Conservation (phyloP, 805 yeast genomes). For the Kodamaea nitidulidarum region DNA sequence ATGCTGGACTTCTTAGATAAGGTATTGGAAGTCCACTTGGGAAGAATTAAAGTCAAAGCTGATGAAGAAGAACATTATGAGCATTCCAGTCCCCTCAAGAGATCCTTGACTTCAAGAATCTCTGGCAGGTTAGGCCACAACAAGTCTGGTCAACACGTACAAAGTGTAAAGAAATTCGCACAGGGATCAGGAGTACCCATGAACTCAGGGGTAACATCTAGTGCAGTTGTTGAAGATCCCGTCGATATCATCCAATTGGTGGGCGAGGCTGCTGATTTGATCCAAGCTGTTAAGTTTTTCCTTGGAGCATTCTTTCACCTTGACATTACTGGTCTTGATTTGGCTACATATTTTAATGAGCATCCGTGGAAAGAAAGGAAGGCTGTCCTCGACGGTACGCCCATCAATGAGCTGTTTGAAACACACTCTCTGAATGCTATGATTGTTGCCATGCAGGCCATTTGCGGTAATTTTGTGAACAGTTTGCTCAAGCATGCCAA, state of each 20-base stretch:
- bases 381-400: constrained; percentile 23
- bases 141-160: constrained; percentile 11
- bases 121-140: constrained; percentile 23
- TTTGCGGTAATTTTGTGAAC: constrained; percentile 44
- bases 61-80: constrained; percentile 4
- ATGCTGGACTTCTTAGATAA: constrained; percentile 27
- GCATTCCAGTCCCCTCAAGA: constrained; percentile 15
- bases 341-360: constrained; percentile 24
- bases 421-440: constrained; percentile 43
- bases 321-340: constrained; percentile 26
- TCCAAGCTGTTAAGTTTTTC: constrained; percentile 37
- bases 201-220: constrained; percentile 1
- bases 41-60: constrained; percentile 13
- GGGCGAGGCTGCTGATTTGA: constrained; percentile 32
- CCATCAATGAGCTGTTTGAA: constrained; percentile 26
- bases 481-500: constrained; percentile 31
- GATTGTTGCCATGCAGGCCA: constrained; percentile 39
- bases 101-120: constrained; percentile 29
- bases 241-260: constrained; percentile 31
- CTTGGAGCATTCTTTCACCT: constrained; percentile 40
- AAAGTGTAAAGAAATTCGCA: constrained; percentile 10
- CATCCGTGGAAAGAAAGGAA: constrained; percentile 30
- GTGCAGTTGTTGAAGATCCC: constrained; percentile 30
- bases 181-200: neutral
- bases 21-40: constrained; percentile 20